Evolutionary conservation across 2,329 filamentous ascomycete genomes (phyloP).

Genomic region (Alternaria arbusti): DNA sequence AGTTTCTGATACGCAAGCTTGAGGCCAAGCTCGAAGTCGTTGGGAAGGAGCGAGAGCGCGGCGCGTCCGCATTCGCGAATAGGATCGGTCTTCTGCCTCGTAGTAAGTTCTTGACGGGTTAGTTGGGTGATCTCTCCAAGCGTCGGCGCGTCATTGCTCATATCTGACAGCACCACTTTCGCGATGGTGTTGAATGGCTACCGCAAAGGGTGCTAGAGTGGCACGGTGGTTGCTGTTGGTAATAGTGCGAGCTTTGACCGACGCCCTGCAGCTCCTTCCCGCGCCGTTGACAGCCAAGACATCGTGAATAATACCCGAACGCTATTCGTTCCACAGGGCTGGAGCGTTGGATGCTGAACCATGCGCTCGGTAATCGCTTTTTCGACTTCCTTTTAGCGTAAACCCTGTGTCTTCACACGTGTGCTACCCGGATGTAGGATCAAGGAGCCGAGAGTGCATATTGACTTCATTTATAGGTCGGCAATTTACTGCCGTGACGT

Average conservation of each 20-base stretch:
- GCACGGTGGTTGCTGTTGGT: constrained; percentile 1
- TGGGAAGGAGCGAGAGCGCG: constrained; percentile 45
- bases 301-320: constrained; percentile 12
- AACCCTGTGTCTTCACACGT: not conserved
- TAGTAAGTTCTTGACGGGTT: constrained; percentile 34
- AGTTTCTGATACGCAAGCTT: constrained; percentile 69
- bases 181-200: not conserved
- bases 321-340: constrained; percentile 1
- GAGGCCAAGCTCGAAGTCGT: constrained; percentile 59
- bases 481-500: constrained; percentile 17
- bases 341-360: not conserved
- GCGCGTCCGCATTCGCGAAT: constrained; percentile 53
- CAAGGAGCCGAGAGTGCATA: constrained; percentile 15
- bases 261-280: constrained; percentile 4
- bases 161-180: not conserved
- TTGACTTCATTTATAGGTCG: constrained; percentile 15
- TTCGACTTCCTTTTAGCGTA: not conserved
- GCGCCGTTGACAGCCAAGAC: constrained; percentile 19
- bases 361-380: constrained; percentile 6
- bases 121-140: constrained; percentile 32
- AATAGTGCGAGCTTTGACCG: constrained; percentile 14
- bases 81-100: constrained; percentile 23
- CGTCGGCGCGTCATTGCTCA: constrained; percentile 23
- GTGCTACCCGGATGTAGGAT: not conserved
- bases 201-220: not conserved